Conservation (phyloP, 768 basidiomycete genomes). For the Imleria badia region DNA sequence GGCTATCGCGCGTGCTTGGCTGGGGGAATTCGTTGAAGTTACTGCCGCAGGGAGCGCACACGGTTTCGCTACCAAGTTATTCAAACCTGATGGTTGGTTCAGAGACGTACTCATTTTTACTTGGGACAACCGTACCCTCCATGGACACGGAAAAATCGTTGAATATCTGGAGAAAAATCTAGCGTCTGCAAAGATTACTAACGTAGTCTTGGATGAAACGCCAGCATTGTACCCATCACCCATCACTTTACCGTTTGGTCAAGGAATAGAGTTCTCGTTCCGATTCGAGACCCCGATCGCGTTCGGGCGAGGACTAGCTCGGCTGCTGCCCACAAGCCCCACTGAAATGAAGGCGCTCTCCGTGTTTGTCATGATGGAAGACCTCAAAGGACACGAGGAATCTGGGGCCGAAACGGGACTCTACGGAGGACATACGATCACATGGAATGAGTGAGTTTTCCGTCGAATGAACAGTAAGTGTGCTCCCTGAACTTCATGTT, state of each 20-base stretch:
- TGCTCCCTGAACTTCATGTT: background rate
- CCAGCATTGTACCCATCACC: background rate
- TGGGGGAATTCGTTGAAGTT: background rate
- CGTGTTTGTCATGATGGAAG: constrained; percentile 1
- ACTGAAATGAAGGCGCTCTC: constrained; percentile 1
- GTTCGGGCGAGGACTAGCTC: background rate
- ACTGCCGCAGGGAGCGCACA: background rate
- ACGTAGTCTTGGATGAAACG: constrained; percentile 1
- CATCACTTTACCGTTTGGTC: background rate
- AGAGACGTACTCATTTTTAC: constrained; percentile 2
- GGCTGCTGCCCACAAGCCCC: background rate
- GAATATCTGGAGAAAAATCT: background rate
- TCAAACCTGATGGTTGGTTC: background rate
- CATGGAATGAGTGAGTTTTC: background rate
- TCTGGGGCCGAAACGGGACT: background rate
- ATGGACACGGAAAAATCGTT: background rate
- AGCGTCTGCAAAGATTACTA: background rate
- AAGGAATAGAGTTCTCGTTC: constrained; percentile 3
- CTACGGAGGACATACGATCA: constrained; percentile 4
- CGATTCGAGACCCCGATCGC: constrained; percentile 7
- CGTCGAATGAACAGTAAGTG: background rate
- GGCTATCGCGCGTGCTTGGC: background rate
- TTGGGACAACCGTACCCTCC: constrained; percentile 3
- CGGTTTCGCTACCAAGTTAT: background rate
- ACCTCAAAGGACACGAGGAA: constrained; percentile 1